These are phyloP conservation scores for Starmerella etchellsii DNA, from an alignment of 805 yeast species.

Conservation along the genomic window DNA sequence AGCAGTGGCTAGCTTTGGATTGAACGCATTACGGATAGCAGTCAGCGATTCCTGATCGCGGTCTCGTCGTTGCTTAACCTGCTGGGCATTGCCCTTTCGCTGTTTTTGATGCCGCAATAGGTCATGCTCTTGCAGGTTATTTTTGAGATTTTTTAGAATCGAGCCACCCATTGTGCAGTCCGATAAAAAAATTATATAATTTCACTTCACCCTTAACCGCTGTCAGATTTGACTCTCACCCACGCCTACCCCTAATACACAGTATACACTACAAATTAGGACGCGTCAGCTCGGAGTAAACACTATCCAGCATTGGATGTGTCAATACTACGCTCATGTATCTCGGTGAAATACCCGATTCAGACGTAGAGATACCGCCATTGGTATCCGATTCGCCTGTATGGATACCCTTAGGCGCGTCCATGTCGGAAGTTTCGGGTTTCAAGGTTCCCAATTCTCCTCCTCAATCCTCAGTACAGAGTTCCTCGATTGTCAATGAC, in stretches of 20 bases:
- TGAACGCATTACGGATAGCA: slow-evolving; percentile 68
- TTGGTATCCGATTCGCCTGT: background rate
- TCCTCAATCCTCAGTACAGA: background rate
- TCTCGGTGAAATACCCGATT: background rate
- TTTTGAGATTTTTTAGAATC: slow-evolving; percentile 20
- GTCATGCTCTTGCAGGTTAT: slow-evolving; percentile 42
- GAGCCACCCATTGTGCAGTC: slow-evolving; percentile 16
- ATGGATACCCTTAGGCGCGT: background rate
- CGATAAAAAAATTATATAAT: slow-evolving; percentile 4
- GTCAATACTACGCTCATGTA: too few species aligned
- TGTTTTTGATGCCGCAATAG: slow-evolving; percentile 32
- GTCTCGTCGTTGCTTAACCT: slow-evolving; percentile 38
- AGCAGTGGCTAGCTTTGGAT: slow-evolving; percentile 59
- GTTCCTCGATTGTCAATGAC: too few species aligned
- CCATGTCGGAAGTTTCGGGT: too few species aligned
- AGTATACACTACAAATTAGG: too few species aligned
- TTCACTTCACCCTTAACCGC: too few species aligned
- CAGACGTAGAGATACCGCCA: background rate
- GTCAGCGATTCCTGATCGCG: slow-evolving; percentile 35
- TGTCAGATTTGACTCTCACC: background rate
- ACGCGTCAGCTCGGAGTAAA: too few species aligned
- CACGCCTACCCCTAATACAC: background rate
- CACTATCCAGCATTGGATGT: too few species aligned
- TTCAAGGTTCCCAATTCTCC: too few species aligned
- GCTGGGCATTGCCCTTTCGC: slow-evolving; percentile 9